Evolutionary conservation across 345 rosid species (phyloP), one percentile per base, ranked within the genome.

Genomic region (Passiflora organensis): DNA sequence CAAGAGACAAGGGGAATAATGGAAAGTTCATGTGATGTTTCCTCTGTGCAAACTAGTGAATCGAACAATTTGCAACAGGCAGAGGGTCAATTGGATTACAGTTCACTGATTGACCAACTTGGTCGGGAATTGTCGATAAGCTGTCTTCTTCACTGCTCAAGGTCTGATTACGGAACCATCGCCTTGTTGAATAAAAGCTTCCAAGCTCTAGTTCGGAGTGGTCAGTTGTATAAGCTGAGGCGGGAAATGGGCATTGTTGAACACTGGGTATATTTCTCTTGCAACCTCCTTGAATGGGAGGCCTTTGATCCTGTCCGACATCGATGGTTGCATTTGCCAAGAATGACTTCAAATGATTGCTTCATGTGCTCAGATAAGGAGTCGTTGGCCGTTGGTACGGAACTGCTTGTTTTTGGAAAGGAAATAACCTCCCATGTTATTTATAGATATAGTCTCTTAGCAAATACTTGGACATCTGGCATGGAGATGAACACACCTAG

Each of bases 211-310:
- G 48, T 76, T 43, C 60, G 23, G 36, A 63, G 62, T 10, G 73
- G 81, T 23, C 59, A 52, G 37, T 55, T 76, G 13, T 76, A 76
- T 37, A 62, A 63, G 62, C 63, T 69, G 49, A 66, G 81, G 63
- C 58, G 68, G 56, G 47, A 38, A 59, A 53, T 37, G 23, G 75
- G 75, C 15, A 46, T 72, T 6, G 19, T 60, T 12, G 81, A 76
- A 47, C 86, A 82, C 43, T 91, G 98, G 98, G 76, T 86, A 6
- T 91, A 85, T 63, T 82, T 88, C 72, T 83, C 95, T 0, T 82
- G 95, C 60, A 67, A 72, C 52, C 76, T 79, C 48, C 56, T 73
- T 13, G 79, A 82, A 56, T 91, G 98, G 98, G 93, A 82, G 64
- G 84, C 84, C 37, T 85, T 79, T 64, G 96, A 88, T 71, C 95